These are phyloP conservation scores for Physcomitrellopsis africana DNA, from an alignment of 225 moss, liverwort and hornwort genomes.

Conservation along the genomic window DNA sequence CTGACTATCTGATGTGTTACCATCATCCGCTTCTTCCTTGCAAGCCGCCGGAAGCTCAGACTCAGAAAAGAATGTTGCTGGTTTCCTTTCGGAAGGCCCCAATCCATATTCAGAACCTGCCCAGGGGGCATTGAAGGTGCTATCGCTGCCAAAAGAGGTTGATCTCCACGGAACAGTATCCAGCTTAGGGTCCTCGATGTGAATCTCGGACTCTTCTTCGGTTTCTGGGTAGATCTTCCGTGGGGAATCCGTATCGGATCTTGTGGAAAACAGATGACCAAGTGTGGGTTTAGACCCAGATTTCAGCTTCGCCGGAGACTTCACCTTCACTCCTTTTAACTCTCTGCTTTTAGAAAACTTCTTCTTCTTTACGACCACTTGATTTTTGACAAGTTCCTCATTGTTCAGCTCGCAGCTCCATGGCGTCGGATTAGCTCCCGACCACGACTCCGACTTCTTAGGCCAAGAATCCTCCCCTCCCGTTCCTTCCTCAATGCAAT, in stretches of 20 bases:
- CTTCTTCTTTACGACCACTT: conserved; percentile 38
- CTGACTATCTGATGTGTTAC: conserved; percentile 46
- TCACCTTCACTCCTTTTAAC: conserved; percentile 25
- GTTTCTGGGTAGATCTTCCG: conserved; percentile 38
- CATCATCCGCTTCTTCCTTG: conserved; percentile 37
- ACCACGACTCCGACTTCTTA: conserved; percentile 45
- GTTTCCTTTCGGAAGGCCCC: conserved; percentile 19
- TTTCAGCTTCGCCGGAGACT: conserved; percentile 25
- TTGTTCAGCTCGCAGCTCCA: conserved; percentile 42
- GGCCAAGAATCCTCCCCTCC: conserved; percentile 30
- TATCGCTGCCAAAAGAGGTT: conserved; percentile 44
- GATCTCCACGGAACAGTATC: conserved; percentile 43
- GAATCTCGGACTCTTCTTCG: conserved; percentile 39
- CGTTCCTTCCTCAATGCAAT: conserved; percentile 37
- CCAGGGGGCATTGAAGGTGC: conserved; percentile 41
- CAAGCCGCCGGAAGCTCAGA: conserved; percentile 22
- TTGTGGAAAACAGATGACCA: conserved; percentile 39
- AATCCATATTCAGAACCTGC: conserved; percentile 33
- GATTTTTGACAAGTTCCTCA: conserved; percentile 51
- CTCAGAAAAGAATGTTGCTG: conserved; percentile 27
- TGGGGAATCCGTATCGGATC: conserved; percentile 41
- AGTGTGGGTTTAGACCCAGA: conserved; percentile 37
- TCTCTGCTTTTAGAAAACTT: conserved; percentile 34
- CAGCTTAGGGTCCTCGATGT: conserved; percentile 38
- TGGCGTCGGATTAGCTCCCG: conserved; percentile 25